Evolutionary conservation across 345 rosid species (phyloP).

Genomic region (Garcia nutans): DNA sequence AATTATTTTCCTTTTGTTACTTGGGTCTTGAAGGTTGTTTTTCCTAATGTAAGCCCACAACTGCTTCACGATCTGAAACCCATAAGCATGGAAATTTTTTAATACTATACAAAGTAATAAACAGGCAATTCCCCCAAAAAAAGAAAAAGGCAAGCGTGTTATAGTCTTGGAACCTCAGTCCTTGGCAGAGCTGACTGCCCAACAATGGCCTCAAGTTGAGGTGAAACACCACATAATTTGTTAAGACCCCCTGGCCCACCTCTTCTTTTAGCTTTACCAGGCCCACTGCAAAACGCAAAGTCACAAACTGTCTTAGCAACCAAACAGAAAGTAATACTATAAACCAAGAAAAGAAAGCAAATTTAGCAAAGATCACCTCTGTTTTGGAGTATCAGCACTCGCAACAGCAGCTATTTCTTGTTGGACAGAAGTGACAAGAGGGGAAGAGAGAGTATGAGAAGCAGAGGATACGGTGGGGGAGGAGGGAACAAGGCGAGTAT

Average conservation of each 20-base stretch:
- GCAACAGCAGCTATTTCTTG: neutral
- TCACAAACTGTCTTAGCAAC: neutral
- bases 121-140: neutral
- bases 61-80: constrained; percentile 79
- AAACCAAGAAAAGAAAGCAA: constrained; percentile 2
- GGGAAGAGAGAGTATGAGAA: neutral
- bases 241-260: constrained; percentile 90
- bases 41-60: constrained; percentile 95
- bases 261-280: constrained; percentile 69
- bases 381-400: neutral
- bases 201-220: constrained; percentile 76
- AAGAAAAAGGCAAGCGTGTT: neutral
- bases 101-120: neutral
- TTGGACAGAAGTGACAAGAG: neutral
- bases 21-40: constrained; percentile 91
- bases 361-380: neutral
- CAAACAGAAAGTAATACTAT: neutral
- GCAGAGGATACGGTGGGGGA: constrained; percentile 17
- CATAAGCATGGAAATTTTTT: constrained; percentile 11
- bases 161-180: constrained; percentile 56
- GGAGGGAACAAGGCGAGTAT: constrained; percentile 22
- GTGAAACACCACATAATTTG: constrained; percentile 90
- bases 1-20: constrained; percentile 91
- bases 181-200: constrained; percentile 91
- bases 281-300: constrained; percentile 42